Conservation (phyloP, 2,329 filamentous ascomycete species). For the Diaporthe citriasiana region DNA sequence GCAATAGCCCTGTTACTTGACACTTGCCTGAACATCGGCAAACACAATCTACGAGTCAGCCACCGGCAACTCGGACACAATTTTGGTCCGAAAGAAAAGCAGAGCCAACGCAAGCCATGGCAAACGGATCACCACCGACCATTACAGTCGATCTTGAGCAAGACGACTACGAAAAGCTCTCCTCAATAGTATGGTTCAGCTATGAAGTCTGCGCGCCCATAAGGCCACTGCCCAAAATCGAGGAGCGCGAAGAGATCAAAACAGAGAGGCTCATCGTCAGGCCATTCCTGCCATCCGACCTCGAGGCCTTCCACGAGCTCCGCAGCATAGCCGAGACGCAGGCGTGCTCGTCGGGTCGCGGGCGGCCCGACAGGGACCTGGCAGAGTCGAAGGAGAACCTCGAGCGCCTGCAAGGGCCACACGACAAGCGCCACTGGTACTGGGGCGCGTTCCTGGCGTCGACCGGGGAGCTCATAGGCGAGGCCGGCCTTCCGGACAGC, state of each 20-base stretch:
- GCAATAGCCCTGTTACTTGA: background rate
- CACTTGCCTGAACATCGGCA: background rate
- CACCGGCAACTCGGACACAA: background rate
- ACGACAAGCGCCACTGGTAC: conserved; percentile 44
- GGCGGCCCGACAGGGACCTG: conserved; percentile 36
- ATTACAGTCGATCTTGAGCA: conserved; percentile 16
- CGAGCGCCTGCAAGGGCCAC: conserved; percentile 25
- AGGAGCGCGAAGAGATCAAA: conserved; percentile 18
- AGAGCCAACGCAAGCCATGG: background rate
- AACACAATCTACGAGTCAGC: background rate
- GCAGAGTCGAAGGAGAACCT: conserved; percentile 37
- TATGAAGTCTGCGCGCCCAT: conserved; percentile 26
- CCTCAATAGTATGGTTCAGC: conserved; percentile 28
- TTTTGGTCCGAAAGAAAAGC: too few relatives aligned
- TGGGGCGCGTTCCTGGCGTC: conserved; percentile 47
- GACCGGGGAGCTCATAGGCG: conserved; percentile 49
- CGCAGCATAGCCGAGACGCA: conserved; percentile 36
- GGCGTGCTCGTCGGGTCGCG: conserved; percentile 34
- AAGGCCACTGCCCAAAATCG: conserved; percentile 35
- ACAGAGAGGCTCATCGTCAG: conserved; percentile 42
- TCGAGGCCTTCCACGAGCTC: conserved; percentile 43
- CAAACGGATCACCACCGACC: background rate
- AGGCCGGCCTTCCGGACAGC: conserved; percentile 46
- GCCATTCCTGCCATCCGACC: conserved; percentile 38
- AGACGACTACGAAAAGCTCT: conserved; percentile 12